Conservation (phyloP, 495 filamentous ascomycete species). For the Acidiella bohemica region DNA sequence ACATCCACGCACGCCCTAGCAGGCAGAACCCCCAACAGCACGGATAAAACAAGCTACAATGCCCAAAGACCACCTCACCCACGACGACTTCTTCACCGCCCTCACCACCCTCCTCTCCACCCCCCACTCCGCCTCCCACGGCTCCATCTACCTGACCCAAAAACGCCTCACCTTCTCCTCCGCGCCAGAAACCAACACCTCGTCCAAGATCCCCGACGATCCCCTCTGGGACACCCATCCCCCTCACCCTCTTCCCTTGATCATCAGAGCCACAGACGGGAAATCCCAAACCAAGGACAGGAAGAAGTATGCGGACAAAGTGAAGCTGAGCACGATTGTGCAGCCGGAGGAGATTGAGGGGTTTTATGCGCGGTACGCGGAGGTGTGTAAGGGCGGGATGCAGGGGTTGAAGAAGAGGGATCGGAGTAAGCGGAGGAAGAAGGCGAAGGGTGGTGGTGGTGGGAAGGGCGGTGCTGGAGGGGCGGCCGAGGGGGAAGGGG, state of each 20-base stretch:
- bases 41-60: background rate
- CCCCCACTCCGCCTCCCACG: constrained; percentile 54
- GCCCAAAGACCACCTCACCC: constrained; percentile 39
- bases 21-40: too few species aligned
- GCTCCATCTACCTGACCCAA: constrained; percentile 72
- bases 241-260: constrained; percentile 47
- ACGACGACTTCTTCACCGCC: constrained; percentile 82
- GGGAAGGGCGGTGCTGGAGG: constrained; percentile 43
- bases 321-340: constrained; percentile 78
- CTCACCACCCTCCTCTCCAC: constrained; percentile 61
- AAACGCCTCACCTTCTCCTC: constrained; percentile 42
- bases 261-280: constrained; percentile 76
- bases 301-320: constrained; percentile 40
- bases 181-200: constrained; percentile 6
- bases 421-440: constrained; percentile 63
- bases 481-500: too few species aligned
- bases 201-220: constrained; percentile 26
- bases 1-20: too few species aligned
- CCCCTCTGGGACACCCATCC: constrained; percentile 42
- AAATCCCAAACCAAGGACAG: constrained; percentile 36
- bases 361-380: constrained; percentile 82
- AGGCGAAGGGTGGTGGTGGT: constrained; percentile 43
- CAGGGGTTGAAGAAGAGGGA: constrained; percentile 81
- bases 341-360: constrained; percentile 56
- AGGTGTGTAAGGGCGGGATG: constrained; percentile 84